A percentile compares a stretch with the other conserved stretches of the same genome.
Evolutionary conservation across 352 stramenopile genomes (phyloP).

Genomic region (Phytophthora quininea): DNA sequence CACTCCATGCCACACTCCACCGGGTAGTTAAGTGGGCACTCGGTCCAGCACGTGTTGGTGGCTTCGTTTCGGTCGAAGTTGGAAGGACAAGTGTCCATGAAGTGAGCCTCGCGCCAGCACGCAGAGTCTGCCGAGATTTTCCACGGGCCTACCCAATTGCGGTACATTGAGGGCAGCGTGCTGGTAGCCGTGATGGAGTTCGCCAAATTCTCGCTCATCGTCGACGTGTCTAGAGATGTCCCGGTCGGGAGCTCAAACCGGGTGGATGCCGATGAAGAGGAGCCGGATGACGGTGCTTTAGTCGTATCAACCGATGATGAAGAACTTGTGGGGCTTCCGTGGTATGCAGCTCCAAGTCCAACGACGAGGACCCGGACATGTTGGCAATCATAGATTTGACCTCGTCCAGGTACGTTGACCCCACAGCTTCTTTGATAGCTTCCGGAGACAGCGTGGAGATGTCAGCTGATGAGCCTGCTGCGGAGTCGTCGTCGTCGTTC

Average conservation of each 20-base stretch:
- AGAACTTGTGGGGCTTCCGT: neutral
- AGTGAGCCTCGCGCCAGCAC: constrained; percentile 55
- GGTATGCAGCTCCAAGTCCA: neutral
- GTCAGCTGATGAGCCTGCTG: neutral
- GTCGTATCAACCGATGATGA: neutral
- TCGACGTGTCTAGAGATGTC: constrained; percentile 5
- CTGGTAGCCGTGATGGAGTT: constrained; percentile 22
- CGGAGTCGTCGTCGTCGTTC: constrained; percentile 32
- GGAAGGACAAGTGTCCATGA: constrained; percentile 38
- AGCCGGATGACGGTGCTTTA: neutral
- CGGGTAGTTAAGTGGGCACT: constrained; percentile 64
- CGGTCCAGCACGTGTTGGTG: constrained; percentile 54
- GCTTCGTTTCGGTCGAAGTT: constrained; percentile 47
- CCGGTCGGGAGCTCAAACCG: constrained; percentile 2
- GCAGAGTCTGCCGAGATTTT: constrained; percentile 34
- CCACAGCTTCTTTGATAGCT: constrained; percentile 28
- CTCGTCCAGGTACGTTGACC: constrained; percentile 34
- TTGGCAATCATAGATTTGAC: constrained; percentile 22
- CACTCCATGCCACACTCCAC: constrained; percentile 68
- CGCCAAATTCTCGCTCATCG: constrained; percentile 14
- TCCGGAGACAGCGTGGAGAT: constrained; percentile 29
- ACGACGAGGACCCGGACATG: constrained; percentile 1
- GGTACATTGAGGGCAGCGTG: constrained; percentile 16
- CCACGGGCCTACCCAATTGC: constrained; percentile 49
- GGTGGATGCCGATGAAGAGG: neutral